A percentile compares a stretch with the other conserved stretches of the same genome.
These are phyloP conservation scores for Ramicandelaber brevisporus DNA, from an alignment of 192 early-diverging fungal genomes.

Conservation along the genomic window DNA sequence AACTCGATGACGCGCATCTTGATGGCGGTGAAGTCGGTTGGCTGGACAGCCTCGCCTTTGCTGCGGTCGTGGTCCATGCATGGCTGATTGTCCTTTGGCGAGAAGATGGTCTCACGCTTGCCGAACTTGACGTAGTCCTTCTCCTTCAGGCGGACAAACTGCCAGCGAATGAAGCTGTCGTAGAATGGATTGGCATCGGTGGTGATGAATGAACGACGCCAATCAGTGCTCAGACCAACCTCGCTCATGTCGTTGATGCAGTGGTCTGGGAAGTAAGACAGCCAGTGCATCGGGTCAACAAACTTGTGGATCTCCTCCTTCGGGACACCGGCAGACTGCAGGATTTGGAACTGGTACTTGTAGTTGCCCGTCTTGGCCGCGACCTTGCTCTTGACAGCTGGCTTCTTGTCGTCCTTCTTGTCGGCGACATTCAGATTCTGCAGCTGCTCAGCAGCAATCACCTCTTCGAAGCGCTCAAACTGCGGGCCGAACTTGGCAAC, in stretches of 20 bases:
- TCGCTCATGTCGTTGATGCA: conserved; percentile 52
- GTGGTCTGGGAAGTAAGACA: conserved; percentile 78
- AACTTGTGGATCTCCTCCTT: conserved; percentile 80
- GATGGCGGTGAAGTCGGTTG: conserved; percentile 89
- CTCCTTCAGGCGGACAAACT: conserved; percentile 68
- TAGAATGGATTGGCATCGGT: conserved; percentile 96
- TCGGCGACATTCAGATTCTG: conserved; percentile 14
- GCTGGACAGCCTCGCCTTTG: conserved; percentile 76
- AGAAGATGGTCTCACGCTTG: conserved; percentile 92
- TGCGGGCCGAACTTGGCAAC: conserved; percentile 19
- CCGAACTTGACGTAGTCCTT: conserved; percentile 80
- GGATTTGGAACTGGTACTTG: conserved; percentile 93
- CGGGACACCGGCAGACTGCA: conserved; percentile 68
- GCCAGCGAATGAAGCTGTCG: conserved; percentile 94
- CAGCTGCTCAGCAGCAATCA: conserved; percentile 8
- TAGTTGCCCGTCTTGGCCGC: conserved; percentile 58
- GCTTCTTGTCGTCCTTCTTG: conserved; percentile 22
- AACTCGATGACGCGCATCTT: conserved; percentile 68
- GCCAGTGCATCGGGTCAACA: conserved; percentile 75
- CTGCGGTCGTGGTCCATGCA: conserved; percentile 98
- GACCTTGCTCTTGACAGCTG: conserved; percentile 49
- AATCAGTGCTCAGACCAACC: conserved; percentile 68
- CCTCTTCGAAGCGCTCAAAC: conserved; percentile 12
- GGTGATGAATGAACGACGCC: conserved; percentile 91
- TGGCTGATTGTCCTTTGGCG: conserved; percentile 77